Conservation (phyloP, 106 monocot species). For the Xerophyta viscosa region DNA sequence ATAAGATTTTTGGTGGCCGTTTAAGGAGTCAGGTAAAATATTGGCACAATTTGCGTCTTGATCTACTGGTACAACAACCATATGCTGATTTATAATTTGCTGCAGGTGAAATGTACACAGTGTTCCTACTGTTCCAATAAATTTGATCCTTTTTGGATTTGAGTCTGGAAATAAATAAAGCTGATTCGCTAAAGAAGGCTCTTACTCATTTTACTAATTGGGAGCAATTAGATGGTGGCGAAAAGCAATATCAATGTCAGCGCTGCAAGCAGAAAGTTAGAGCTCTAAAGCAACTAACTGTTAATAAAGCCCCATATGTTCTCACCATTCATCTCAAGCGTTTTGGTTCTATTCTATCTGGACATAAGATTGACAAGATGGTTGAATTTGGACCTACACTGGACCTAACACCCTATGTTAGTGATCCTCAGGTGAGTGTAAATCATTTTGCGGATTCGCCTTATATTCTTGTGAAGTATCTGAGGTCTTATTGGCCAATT, state of each 20-base stretch:
- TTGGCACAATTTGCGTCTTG: not conserved
- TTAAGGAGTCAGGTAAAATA: slow-evolving; percentile 84
- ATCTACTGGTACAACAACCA: not conserved
- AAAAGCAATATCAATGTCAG: slow-evolving; percentile 75
- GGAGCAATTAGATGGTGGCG: slow-evolving; percentile 87
- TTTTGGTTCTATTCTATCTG: slow-evolving; percentile 53
- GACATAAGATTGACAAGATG: slow-evolving; percentile 81
- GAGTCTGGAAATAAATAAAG: slow-evolving; percentile 79
- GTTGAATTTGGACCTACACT: slow-evolving; percentile 59
- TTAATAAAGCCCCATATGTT: slow-evolving; percentile 87
- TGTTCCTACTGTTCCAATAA: slow-evolving; percentile 74
- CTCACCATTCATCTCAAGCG: slow-evolving; percentile 94
- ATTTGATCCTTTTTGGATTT: slow-evolving; percentile 91
- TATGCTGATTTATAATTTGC: not conserved
- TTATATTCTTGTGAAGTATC: not conserved
- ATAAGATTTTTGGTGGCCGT: slow-evolving; percentile 96
- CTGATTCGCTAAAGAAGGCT: slow-evolving; percentile 67
- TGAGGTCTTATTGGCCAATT: not conserved
- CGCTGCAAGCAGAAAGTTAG: slow-evolving; percentile 81
- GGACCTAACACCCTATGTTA: slow-evolving; percentile 85
- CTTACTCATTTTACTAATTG: slow-evolving; percentile 64
- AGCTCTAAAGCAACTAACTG: slow-evolving; percentile 70
- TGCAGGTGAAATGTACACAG: slow-evolving; percentile 82
- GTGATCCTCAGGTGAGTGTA: slow-evolving; percentile 53
- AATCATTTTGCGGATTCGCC: not conserved